phyloP scores from a whole-genome alignment of 768 basidiomycete species.

The Amyloporia xantha region DNA sequence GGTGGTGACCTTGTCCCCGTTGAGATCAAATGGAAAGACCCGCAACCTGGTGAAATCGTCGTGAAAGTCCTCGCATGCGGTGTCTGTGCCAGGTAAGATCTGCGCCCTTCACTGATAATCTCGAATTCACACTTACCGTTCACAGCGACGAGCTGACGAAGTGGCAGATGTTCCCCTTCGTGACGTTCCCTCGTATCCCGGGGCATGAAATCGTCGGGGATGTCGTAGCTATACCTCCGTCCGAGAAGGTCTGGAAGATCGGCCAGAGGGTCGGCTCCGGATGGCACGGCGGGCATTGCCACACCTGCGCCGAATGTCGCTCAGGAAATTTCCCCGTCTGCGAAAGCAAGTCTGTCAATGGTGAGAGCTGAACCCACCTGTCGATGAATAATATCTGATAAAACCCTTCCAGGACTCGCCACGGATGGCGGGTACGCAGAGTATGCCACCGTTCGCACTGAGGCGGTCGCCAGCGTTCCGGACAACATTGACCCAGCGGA shows the following conservation, averaged over 20 bases:
- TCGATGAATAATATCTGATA: too few species aligned
- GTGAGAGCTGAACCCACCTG: not conserved
- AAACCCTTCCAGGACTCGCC: constrained; percentile 12
- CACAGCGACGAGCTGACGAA: constrained; percentile 4
- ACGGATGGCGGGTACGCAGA: constrained; percentile 25
- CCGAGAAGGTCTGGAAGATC: constrained; percentile 16
- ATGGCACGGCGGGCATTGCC: constrained; percentile 25
- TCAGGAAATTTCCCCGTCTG: constrained; percentile 16
- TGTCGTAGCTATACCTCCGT: constrained; percentile 15
- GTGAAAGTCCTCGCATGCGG: constrained; percentile 23
- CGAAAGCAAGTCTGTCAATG: constrained; percentile 14
- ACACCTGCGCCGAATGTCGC: constrained; percentile 19
- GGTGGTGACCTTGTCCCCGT: constrained; percentile 13
- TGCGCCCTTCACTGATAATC: not conserved
- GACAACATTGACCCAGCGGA: constrained; percentile 22
- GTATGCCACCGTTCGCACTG: constrained; percentile 20
- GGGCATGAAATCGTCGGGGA: constrained; percentile 25
- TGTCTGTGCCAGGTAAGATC: constrained; percentile 19
- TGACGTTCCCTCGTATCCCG: constrained; percentile 18
- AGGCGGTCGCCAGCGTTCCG: constrained; percentile 20
- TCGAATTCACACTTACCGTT: not conserved
- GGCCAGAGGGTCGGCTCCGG: constrained; percentile 25
- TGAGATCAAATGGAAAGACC: constrained; percentile 14
- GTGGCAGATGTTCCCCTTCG: not conserved
- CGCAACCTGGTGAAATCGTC: constrained; percentile 17